Evolutionary conservation across 208 protist genomes (phyloP).

Genomic region (Willaertia magna): DNA sequence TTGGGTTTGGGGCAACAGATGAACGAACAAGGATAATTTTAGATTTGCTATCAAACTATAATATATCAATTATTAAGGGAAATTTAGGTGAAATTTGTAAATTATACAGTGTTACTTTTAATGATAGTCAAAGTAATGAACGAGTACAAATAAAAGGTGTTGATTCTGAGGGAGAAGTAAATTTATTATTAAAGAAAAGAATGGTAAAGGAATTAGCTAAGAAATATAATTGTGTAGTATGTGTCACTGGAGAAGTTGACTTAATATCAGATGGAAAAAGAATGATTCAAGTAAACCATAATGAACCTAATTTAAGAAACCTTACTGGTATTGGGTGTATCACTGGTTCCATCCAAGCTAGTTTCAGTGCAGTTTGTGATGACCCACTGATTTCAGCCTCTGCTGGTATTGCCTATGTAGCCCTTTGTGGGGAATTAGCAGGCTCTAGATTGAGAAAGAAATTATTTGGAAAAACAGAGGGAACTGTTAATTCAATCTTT

Average conservation of each 20-base stretch:
- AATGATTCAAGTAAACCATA: not conserved
- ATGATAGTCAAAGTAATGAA: no score
- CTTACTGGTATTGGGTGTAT: not conserved
- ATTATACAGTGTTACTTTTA: no score
- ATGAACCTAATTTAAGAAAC: not conserved
- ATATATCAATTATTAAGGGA: not conserved
- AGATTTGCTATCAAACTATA: not conserved
- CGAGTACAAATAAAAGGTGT: no score
- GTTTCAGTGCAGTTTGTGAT: not conserved
- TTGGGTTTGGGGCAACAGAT: not conserved
- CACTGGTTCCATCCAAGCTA: not conserved
- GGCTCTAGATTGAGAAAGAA: not conserved
- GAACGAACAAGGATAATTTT: not conserved
- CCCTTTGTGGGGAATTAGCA: not conserved
- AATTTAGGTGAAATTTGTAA: not conserved
- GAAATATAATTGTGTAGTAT: not conserved
- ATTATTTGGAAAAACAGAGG: no score
- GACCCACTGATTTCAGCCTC: not conserved
- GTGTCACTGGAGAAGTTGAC: not conserved
- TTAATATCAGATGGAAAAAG: not conserved
- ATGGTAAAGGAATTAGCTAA: not conserved
- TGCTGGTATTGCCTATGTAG: not conserved
- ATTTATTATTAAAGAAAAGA: not conserved
- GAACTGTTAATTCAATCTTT: no score
- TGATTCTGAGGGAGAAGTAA: not conserved